phyloP scores from a whole-genome alignment of 306 rosid species.

The Erythrophleum fordii region DNA sequence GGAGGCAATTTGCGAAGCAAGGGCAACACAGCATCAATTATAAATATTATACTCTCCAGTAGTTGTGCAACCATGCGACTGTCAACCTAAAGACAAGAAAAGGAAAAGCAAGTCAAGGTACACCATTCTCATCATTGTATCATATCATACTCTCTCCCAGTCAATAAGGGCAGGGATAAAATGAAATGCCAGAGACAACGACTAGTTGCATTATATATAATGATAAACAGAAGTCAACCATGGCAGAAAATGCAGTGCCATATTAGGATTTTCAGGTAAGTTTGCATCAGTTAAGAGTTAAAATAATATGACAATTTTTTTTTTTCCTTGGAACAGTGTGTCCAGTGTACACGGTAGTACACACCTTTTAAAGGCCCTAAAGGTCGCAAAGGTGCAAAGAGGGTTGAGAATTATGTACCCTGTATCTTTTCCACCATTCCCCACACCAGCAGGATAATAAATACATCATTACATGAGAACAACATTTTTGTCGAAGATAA shows the following conservation, averaged over 20 bases:
- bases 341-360: background rate
- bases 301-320: background rate
- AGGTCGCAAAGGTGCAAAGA: background rate
- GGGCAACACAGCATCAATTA: slow-evolving; percentile 93
- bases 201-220: background rate
- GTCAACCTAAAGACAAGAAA: slow-evolving; percentile 71
- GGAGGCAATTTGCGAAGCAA: slow-evolving; percentile 79
- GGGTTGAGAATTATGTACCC: background rate
- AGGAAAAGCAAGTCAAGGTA: slow-evolving; percentile 30
- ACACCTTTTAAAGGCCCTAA: background rate
- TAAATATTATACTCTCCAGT: slow-evolving; percentile 88
- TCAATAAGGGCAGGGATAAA: background rate
- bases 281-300: background rate
- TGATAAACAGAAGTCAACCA: slow-evolving; percentile 23
- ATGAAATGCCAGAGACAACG: slow-evolving; percentile 22
- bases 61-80: slow-evolving; percentile 75
- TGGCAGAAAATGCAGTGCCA: background rate
- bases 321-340: background rate
- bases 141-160: slow-evolving; percentile 8
- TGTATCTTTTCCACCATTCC: background rate
- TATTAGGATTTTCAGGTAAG: background rate
- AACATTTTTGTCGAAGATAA: background rate
- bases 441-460: background rate
- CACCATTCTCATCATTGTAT: slow-evolving; percentile 27
- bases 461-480: background rate